Percentiles rank a stretch among this genome's conserved stretches.
These are phyloP conservation scores for Aspergillus sp. DNA, from an alignment of 2,329 filamentous ascomycete genomes.

Conservation along the genomic window DNA sequence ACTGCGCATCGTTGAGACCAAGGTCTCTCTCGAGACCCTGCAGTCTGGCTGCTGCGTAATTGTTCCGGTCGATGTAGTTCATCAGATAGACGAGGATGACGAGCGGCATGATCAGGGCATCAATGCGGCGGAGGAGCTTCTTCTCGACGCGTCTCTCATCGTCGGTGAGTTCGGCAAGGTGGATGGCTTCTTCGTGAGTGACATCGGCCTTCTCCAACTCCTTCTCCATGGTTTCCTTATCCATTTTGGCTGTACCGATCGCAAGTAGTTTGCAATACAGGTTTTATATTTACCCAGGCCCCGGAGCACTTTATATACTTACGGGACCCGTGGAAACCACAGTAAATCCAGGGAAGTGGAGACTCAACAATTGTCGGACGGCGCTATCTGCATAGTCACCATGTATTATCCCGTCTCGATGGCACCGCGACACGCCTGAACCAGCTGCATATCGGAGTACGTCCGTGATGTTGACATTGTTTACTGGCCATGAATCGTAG, in stretches of 20 bases:
- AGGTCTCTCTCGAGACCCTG: constrained; percentile 37
- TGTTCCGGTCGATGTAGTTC: constrained; percentile 41
- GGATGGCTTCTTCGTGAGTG: constrained; percentile 31
- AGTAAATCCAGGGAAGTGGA: no score
- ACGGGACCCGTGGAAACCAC: no score
- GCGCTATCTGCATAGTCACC: no score
- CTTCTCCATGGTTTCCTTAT: constrained; percentile 9
- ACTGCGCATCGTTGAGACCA: constrained; percentile 27
- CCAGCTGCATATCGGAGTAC: not conserved
- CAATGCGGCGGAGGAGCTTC: constrained; percentile 33
- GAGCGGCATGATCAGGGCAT: constrained; percentile 34
- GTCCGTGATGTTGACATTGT: not conserved
- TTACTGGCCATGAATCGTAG: not conserved
- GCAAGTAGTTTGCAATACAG: no score
- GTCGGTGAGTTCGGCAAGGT: constrained; percentile 13
- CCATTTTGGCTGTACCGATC: constrained; percentile 2
- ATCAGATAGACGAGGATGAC: constrained; percentile 38
- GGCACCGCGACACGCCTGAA: not conserved
- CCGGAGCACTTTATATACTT: no score
- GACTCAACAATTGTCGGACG: no score
- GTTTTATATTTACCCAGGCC: no score
- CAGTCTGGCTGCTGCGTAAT: constrained; percentile 34
- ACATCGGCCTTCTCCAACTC: constrained; percentile 11
- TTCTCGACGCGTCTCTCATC: constrained; percentile 33
- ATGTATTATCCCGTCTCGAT: no score